Percentiles rank a stretch among this genome's conserved stretches.
phyloP scores from a whole-genome alignment of 257 asterid genomes.

The Solanum bulbocastanum region DNA sequence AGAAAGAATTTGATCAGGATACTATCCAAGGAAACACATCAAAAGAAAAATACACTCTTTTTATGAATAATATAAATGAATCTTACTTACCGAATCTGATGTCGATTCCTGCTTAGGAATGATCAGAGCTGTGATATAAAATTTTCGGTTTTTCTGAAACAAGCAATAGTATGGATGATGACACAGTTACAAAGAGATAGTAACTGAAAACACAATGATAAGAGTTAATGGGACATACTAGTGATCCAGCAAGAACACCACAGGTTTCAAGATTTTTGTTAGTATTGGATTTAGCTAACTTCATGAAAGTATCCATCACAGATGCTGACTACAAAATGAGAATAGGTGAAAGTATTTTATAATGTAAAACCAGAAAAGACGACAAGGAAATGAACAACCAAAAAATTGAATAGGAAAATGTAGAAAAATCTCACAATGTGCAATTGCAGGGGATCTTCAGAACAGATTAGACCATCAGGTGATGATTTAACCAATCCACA shows the following conservation, averaged over 20 bases:
- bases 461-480: slow-evolving; percentile 38
- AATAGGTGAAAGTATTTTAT: not conserved
- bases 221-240: slow-evolving; percentile 38
- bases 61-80: not conserved
- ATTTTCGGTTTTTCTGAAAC: slow-evolving; percentile 69
- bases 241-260: slow-evolving; percentile 93
- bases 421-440: slow-evolving; percentile 56
- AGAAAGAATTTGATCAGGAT: slow-evolving; percentile 9
- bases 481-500: slow-evolving; percentile 29
- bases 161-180: slow-evolving; percentile 3
- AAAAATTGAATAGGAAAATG: not conserved
- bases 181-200: slow-evolving; percentile 1
- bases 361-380: not conserved
- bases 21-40: not conserved
- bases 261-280: slow-evolving; percentile 85
- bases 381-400: not conserved
- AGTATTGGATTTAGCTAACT: slow-evolving; percentile 81
- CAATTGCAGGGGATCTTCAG: slow-evolving; percentile 81
- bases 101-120: slow-evolving; percentile 99
- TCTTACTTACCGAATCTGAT: slow-evolving; percentile 72
- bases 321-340: slow-evolving; percentile 53
- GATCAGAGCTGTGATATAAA: slow-evolving; percentile 79
- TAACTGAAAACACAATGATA: not conserved
- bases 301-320: slow-evolving; percentile 89
- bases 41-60: not conserved